Percentiles rank a stretch among this genome's conserved stretches.
phyloP scores from a whole-genome alignment of 2,329 filamentous ascomycete genomes.

The Xylariomycetidae sp. region DNA sequence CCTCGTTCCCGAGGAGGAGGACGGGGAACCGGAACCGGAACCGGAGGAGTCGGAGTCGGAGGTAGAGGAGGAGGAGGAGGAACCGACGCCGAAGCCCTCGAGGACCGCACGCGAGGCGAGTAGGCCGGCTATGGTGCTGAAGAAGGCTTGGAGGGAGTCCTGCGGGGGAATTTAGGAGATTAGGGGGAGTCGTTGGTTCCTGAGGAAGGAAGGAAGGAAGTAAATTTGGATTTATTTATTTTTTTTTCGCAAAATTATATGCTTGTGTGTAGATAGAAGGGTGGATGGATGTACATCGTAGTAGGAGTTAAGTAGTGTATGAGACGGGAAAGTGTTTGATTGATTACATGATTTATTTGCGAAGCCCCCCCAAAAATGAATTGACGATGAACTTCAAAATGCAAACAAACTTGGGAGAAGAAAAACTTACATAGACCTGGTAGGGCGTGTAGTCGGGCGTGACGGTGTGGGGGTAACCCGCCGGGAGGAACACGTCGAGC shows the following conservation, averaged over 20 bases:
- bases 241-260: neutral
- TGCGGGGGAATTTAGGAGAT: constrained; percentile 6
- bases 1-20: too few species aligned
- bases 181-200: too few species aligned
- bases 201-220: too few species aligned
- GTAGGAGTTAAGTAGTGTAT: too few species aligned
- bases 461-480: constrained; percentile 84
- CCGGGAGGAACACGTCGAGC: constrained; percentile 75
- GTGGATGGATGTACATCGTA: too few species aligned
- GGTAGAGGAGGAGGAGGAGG: constrained; percentile 69
- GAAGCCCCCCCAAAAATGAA: too few species aligned
- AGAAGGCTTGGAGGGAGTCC: constrained; percentile 81
- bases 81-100: constrained; percentile 75
- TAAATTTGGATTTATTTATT: neutral
- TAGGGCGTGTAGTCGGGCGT: constrained; percentile 78
- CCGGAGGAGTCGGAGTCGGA: constrained; percentile 64
- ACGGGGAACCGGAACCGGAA: constrained; percentile 78
- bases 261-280: neutral
- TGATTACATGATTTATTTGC: too few species aligned
- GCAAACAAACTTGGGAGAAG: neutral
- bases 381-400: neutral
- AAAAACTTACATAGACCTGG: constrained; percentile 42
- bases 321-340: too few species aligned
- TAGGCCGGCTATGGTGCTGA: constrained; percentile 73
- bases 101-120: constrained; percentile 80